Base-by-base conservation (phyloP, 306 rosid species). In the Bauhinia variegata region DNA sequence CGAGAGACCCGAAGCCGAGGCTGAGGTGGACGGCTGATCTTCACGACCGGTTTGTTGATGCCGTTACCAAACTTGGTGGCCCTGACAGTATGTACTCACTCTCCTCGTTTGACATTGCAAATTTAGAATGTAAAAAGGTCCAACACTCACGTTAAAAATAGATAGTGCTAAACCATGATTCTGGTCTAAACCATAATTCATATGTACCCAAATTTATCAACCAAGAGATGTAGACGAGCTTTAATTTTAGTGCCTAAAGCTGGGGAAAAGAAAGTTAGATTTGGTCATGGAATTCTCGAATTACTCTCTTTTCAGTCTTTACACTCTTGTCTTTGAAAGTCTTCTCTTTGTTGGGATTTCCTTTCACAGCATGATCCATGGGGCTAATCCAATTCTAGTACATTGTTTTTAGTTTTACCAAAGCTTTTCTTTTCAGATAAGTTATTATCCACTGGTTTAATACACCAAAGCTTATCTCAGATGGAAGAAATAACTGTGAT, bases 11-110 rank as follows among this genome's bases (percentile, higher is more conserved):
- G 0, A 93, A 93, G 63, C 97, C 99, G 0, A 80, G 99, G 80
- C 80, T 93, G 8, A 79, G 97, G 71, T 93, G 99, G 99, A 93
- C 99, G 39, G 65, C 91, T 63, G 97, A 90, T 83, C 97, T 93
- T 50, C 97, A 93, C 42, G 91, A 88, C 53, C 92, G 95, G 8
- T 93, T 93, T 52, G 90, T 90, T 2, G 96, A 90, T n/a, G 96
- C 97, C 6, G 99, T 93, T 73, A 85, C 96, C 38, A 93, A 93
- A 74, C 99, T 93, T 63, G 99, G 99, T 74, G 99, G 97, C 77
- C 96, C 99, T 5, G 89, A 88, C 3, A 90, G 99, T 90, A 80
- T 30, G 96, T 75, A 12, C 15, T 43, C 12, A n/a, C 41, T 5
- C 9, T 36, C 41, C 41, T 36, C 41, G 4, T 8, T 62, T 59